Evolutionary conservation across 441 rosid species (phyloP), one percentile per base, ranked within the genome.

Genomic region (Pelargonium cotyledonis): DNA sequence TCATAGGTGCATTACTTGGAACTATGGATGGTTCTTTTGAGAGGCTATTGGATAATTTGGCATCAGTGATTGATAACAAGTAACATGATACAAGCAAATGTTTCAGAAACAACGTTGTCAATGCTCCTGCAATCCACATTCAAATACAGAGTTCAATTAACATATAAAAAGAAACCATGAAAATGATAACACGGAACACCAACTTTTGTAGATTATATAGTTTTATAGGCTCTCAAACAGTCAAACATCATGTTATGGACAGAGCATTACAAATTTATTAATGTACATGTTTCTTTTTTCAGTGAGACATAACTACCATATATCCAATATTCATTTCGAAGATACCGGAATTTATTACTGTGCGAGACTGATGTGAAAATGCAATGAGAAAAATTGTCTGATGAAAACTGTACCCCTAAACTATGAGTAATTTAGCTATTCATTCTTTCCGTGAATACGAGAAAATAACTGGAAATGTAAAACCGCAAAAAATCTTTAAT

Each of bases 41-140:
- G 14, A 43, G 75, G 72, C 82, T 77, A 60, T 65, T 65, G 41
- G 76, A 76, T 62, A 76, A 77, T 16, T 64, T 71, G 65, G 86
- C 86, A 85, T 70, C 69, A 72, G 71, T n/a, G 49, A 80, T 64
- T 67, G 73, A 67, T 71, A 79, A 79, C 66, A 84, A 74, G 70
- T 46, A 80, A 64, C 74, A 86, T 9, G 78, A 76, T 70, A 68
- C 68, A 31, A 83, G 44, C 68, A 82, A 68, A 68, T 75, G 71
- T 75, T 76, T 84, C 77, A 83, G 73, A 76, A 78, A 72, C 73
- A 63, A 58, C 66, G 70, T 73, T 68, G 66, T 73, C 35, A 67
- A 71, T 19, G 73, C 43, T 77, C 88, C 89, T 87, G 88, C 80
- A 73, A 66, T 51, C 16, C 1, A 35, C 62, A 63, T 60, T 35